phyloP scores from a whole-genome alignment of 345 rosid species.

The Zanthoxylum bungeanum region DNA sequence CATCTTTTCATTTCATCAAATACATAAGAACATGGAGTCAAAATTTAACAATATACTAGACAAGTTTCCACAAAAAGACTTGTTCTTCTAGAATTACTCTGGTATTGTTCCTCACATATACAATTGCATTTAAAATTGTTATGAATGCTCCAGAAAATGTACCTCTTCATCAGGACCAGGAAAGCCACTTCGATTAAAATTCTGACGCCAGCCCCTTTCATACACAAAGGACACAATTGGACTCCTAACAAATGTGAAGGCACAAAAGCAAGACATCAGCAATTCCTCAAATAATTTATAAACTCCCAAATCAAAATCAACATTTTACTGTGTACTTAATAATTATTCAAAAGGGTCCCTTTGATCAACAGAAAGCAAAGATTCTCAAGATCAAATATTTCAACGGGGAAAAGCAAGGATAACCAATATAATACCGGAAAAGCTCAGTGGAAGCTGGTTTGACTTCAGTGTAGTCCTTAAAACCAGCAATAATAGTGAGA shows the following conservation, averaged over 20 bases:
- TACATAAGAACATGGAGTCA: background rate
- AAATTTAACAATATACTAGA: background rate
- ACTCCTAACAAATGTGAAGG: slow-evolving; percentile 53
- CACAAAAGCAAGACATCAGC: background rate
- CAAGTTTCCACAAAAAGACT: background rate
- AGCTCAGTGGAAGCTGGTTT: slow-evolving; percentile 70
- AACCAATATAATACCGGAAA: slow-evolving; percentile 55
- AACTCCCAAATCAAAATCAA: background rate
- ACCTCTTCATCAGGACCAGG: slow-evolving; percentile 99
- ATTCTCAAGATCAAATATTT: background rate
- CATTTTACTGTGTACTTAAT: background rate
- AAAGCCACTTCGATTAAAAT: slow-evolving; percentile 71
- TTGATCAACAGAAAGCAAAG: background rate
- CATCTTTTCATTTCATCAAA: background rate
- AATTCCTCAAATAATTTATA: background rate
- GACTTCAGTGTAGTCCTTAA: slow-evolving; percentile 64
- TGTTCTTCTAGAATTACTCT: background rate
- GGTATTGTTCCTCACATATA: background rate
- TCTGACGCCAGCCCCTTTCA: slow-evolving; percentile 96
- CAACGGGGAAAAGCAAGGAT: background rate
- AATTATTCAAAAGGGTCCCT: background rate
- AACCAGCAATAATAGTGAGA: slow-evolving; percentile 72
- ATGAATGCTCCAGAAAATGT: slow-evolving; percentile 9
- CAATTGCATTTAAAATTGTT: background rate
- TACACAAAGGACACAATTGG: slow-evolving; percentile 89